Base-by-base conservation (phyloP, 2,329 filamentous ascomycete species). In the Tolypocladium ophioglossoides region DNA sequence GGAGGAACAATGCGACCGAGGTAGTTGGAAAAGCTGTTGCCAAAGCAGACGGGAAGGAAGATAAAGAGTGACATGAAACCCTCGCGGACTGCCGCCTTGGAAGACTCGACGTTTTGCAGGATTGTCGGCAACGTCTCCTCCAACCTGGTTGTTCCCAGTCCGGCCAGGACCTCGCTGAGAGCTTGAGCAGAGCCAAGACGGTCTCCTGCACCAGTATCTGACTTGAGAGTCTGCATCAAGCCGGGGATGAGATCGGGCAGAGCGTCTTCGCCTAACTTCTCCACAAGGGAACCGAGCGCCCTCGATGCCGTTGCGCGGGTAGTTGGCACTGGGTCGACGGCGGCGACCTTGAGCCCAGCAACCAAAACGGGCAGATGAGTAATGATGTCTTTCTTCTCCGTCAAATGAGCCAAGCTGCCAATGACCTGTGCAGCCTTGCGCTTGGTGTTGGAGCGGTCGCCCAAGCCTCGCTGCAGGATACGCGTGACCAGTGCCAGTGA, bases 41-140 rank as follows among this genome's bases (percentile, higher is more conserved):
- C 94, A 64, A 99, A 99, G 74, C 94, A 99, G 52, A 96, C 94
- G 14, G 94, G 94, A 74, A 99, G 83, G 80, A 96, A 99, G 61
- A 99, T 97, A 73, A 99, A 99, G 41, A 99, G 80, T 9, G 94
- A 96, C 94, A 99, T 99, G 76, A 99, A 99, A 48, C 94, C 94
- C 77, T 99, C 94, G 63, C 94, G 85, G 59, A 99, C 90, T 53
- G 91, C 84, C 20, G 94, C 70, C 72, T 96, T 96, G 61, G 86
- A 83, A 64, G 92, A 97, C 62, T 90, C 85, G 60, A 96, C 92
- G 65, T 99, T 99, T 65, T 97, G 92, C 41, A 99, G 74, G 62
- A 99, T 96, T 14, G 92, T 96, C 40, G 94, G 95, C 48, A 99
- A 76, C 6, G 91, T 97, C 72, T 99, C 95, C 70, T 99, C 94